Evolutionary conservation across 2,329 filamentous ascomycete species (phyloP).

Genomic region (Tolypocladium endophyticum): DNA sequence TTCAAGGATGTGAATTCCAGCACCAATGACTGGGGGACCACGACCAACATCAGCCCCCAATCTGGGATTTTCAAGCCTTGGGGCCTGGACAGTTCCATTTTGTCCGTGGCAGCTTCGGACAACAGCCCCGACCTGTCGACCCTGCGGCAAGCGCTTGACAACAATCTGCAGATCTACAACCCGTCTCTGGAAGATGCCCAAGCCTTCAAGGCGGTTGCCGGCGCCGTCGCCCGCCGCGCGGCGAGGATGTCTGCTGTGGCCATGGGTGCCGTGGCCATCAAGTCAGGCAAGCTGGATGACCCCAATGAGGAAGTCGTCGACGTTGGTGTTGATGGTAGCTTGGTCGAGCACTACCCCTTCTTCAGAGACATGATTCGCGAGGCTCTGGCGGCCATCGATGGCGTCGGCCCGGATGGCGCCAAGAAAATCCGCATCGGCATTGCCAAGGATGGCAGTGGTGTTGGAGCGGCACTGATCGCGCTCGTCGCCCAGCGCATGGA

Average conservation of each 20-base stretch:
- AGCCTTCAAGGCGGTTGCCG: slow-evolving; percentile 73
- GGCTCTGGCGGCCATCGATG: slow-evolving; percentile 63
- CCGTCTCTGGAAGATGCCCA: slow-evolving; percentile 75
- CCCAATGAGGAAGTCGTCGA: slow-evolving; percentile 64
- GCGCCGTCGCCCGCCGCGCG: slow-evolving; percentile 78
- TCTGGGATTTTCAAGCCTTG: slow-evolving; percentile 68
- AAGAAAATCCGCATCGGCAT: slow-evolving; percentile 88
- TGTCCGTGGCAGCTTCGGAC: slow-evolving; percentile 80
- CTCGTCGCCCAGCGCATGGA: slow-evolving; percentile 68
- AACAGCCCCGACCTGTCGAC: slow-evolving; percentile 59
- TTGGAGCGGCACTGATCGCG: slow-evolving; percentile 84
- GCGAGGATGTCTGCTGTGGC: slow-evolving; percentile 82
- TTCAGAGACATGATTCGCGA: slow-evolving; percentile 86
- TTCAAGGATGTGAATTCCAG: slow-evolving; percentile 69
- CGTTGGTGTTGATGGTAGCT: slow-evolving; percentile 85
- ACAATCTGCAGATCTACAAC: slow-evolving; percentile 63
- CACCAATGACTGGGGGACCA: slow-evolving; percentile 58
- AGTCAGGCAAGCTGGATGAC: slow-evolving; percentile 60
- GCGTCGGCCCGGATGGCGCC: slow-evolving; percentile 69
- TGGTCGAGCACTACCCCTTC: slow-evolving; percentile 92
- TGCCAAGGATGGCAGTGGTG: slow-evolving; percentile 83
- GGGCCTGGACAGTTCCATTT: slow-evolving; percentile 84
- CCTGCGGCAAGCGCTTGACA: slow-evolving; percentile 69
- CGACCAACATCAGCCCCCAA: slow-evolving; percentile 54
- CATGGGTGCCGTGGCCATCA: slow-evolving; percentile 72